These are phyloP conservation scores for Odontarrhena argentea DNA, from an alignment of 345 rosid genomes.

Conservation along the genomic window DNA sequence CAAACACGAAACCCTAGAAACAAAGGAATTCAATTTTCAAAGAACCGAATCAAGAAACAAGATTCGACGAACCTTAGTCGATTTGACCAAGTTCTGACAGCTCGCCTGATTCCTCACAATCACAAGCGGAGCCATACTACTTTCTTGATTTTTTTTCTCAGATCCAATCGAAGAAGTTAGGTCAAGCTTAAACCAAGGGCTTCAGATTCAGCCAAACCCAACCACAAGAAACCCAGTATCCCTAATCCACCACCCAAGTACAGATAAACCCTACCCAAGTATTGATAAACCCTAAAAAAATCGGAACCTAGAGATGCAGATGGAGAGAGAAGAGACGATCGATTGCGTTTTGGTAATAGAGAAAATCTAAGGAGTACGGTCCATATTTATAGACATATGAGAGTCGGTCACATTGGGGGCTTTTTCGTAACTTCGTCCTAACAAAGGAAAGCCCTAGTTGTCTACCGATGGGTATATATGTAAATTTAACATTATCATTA, in stretches of 20 bases:
- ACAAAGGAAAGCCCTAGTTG: constrained; percentile 17
- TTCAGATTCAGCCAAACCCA: constrained; percentile 17
- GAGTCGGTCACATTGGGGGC: constrained; percentile 33
- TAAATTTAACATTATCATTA: not conserved
- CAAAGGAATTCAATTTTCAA: not conserved
- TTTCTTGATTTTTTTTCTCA: not conserved
- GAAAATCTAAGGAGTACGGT: not conserved
- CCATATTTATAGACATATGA: constrained; percentile 23
- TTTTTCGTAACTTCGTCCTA: not conserved
- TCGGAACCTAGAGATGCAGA: not conserved
- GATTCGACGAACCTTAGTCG: constrained; percentile 61
- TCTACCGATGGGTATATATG: not conserved
- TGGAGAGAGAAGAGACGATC: not conserved
- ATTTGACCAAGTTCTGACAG: constrained; percentile 50
- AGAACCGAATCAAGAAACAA: constrained; percentile 27
- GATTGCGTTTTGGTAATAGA: not conserved
- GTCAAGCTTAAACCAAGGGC: not conserved
- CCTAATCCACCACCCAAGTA: not conserved
- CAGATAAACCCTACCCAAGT: too few relatives aligned
- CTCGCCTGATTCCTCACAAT: constrained; percentile 44
- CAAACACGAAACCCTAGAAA: not conserved
- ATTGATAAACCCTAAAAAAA: not conserved
- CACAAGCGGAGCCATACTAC: constrained; percentile 49
- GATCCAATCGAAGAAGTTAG: not conserved
- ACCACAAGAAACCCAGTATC: not conserved